Evolutionary conservation across 2,329 filamentous ascomycete species (phyloP).

Genomic region (Botrytis cinerea): DNA sequence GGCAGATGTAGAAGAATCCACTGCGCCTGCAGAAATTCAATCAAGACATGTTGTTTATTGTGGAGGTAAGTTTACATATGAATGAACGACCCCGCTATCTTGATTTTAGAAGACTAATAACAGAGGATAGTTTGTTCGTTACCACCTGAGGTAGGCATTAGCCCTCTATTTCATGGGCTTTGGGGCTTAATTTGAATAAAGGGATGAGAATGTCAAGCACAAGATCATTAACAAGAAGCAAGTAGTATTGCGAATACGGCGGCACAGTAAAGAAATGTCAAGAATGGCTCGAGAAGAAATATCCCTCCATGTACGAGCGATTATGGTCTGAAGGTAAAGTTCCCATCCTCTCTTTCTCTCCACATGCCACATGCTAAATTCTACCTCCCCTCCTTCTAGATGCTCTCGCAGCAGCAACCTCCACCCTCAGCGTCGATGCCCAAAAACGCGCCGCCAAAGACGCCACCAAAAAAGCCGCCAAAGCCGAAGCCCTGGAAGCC

Average conservation of each 20-base stretch:
- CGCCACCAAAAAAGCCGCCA: constrained; percentile 93
- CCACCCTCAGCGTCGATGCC: constrained; percentile 83
- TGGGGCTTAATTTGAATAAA: background rate
- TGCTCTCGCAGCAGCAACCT: constrained; percentile 79
- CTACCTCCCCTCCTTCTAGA: constrained; percentile 51
- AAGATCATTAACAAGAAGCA: constrained; percentile 25
- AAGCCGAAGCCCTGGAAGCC: constrained; percentile 83
- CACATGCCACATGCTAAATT: background rate
- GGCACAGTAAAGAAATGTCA: constrained; percentile 95
- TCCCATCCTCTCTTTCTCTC: background rate
- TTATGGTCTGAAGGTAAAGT: constrained; percentile 82
- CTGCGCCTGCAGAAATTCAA: constrained; percentile 37
- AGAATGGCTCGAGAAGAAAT: constrained; percentile 83
- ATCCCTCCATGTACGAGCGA: constrained; percentile 71
- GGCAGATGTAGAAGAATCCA: constrained; percentile 36
- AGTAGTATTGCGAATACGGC: constrained; percentile 97
- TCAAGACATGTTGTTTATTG: constrained; percentile 41
- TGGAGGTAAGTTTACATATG: constrained; percentile 36
- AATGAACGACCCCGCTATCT: constrained; percentile 9
- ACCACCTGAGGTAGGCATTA: constrained; percentile 59
- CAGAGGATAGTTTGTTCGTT: constrained; percentile 58
- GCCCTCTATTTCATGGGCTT: background rate
- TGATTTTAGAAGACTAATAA: background rate
- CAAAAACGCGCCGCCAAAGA: constrained; percentile 96
- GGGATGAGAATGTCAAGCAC: background rate